Conservation (phyloP, 345 rosid species). For the Heritiera fomes region DNA sequence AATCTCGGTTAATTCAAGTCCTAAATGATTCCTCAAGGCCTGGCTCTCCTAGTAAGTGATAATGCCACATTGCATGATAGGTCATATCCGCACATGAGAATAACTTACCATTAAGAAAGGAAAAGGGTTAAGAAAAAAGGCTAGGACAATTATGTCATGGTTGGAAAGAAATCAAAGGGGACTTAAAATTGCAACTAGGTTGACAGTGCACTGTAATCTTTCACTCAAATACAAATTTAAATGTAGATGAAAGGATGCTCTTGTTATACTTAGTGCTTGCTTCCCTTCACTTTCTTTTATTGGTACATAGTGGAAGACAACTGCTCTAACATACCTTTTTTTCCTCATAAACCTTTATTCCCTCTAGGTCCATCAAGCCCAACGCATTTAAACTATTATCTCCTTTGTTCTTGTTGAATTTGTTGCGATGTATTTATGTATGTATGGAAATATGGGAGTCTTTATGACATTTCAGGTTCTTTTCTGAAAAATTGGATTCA, state of each 20-base stretch:
- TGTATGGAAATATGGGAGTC: neutral
- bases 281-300: conserved; percentile 9
- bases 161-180: neutral
- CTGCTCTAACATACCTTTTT: neutral
- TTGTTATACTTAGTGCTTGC: neutral
- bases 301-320: neutral
- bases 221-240: neutral
- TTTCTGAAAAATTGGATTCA: neutral
- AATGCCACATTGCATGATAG: neutral
- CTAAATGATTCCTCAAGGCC: neutral
- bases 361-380: neutral
- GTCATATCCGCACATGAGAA: neutral
- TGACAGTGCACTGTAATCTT: neutral
- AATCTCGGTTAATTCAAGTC: neutral
- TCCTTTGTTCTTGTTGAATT: neutral
- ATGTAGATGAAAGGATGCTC: neutral
- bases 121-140: neutral
- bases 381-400: neutral
- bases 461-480: neutral
- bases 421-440: neutral
- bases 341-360: neutral
- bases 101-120: neutral
- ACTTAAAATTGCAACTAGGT: neutral
- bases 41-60: neutral
- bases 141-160: neutral